Base-by-base conservation (phyloP, 192 early-diverging fungal species). In the Backusella luteola region DNA sequence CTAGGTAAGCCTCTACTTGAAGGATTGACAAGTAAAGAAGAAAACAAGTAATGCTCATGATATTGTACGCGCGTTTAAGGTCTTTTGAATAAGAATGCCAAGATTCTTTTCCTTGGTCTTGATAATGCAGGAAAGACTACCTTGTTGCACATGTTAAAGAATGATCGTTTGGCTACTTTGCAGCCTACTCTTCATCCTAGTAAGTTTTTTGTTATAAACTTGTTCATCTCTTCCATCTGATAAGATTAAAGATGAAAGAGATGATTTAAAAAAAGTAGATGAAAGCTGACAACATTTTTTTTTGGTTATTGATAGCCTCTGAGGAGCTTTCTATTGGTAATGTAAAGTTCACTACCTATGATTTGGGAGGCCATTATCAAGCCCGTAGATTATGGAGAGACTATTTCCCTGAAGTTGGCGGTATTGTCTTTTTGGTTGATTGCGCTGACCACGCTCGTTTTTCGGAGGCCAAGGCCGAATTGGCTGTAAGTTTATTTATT, bases 121-220 rank as follows among this genome's bases (percentile, higher is more conserved):
- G 98, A 99, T 78, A 92, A 92, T 81, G 91, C 91, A 66, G 91
- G 91, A 66, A 99, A 99, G 87, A 99, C 98, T 3, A 99, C 98
- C 66, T 89, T 99, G 21, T 89, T 99, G 69, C 98, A 99, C 88
- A 97, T 99, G 95, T 90, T 99, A 79, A 99, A 99, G 90, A 99
- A 97, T 85, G 97, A 98, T 84, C 94, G 98, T 78, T 84, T 99
- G 81, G 95, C 95, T 39, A 93, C 93, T 66, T 88, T 98, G 41
- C 91, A 94, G 80, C 98, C 98, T 34, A 99, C 98, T 44, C 90
- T 96, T 85, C 96, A 99, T 84, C 98, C 98, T 73, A 99, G 95
- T 96, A 90, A 80, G 93, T 83, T 38, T 4, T 15, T 36, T 39
- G 17, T 52, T 3, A 34, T 63, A 63, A 36, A 19, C 17, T 19